Evolutionary conservation across 495 filamentous ascomycete species (phyloP).

Genomic region (Hyaloscypha variabilis): DNA sequence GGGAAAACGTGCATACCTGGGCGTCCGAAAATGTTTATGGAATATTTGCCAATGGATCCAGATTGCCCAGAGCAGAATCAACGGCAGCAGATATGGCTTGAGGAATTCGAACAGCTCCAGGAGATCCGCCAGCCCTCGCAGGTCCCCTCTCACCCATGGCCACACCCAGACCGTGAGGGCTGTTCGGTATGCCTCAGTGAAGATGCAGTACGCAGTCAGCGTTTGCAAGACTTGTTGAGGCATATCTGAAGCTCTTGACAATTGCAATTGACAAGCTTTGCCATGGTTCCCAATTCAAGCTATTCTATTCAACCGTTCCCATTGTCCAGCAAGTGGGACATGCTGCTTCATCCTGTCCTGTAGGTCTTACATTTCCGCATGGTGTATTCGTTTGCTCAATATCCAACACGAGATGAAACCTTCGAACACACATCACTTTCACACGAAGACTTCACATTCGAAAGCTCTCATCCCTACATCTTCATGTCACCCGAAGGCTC

Average conservation of each 20-base stretch:
- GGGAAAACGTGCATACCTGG: slow-evolving; percentile 23
- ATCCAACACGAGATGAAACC: not conserved
- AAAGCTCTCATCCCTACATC: too few species aligned
- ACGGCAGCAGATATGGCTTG: not conserved
- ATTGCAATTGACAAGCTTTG: not conserved
- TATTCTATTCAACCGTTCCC: not conserved
- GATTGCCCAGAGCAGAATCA: slow-evolving; percentile 18
- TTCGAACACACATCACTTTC: not conserved
- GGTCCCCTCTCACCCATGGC: not conserved
- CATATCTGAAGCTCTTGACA: not conserved
- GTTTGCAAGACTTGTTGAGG: not conserved
- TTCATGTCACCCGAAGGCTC: too few species aligned
- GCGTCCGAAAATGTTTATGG: slow-evolving; percentile 16
- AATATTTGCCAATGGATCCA: slow-evolving; percentile 19
- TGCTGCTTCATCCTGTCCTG: not conserved
- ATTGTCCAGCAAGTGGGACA: not conserved
- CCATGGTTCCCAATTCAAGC: not conserved
- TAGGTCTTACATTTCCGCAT: not conserved
- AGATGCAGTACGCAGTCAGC: not conserved
- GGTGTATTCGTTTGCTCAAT: not conserved
- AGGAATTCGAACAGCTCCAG: not conserved
- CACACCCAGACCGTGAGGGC: not conserved
- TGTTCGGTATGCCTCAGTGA: slow-evolving; percentile 1
- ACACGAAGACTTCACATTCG: too few species aligned
- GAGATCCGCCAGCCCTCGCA: not conserved